phyloP scores from a whole-genome alignment of 2,329 filamentous ascomycete genomes.

The Monosporascus sp. region DNA sequence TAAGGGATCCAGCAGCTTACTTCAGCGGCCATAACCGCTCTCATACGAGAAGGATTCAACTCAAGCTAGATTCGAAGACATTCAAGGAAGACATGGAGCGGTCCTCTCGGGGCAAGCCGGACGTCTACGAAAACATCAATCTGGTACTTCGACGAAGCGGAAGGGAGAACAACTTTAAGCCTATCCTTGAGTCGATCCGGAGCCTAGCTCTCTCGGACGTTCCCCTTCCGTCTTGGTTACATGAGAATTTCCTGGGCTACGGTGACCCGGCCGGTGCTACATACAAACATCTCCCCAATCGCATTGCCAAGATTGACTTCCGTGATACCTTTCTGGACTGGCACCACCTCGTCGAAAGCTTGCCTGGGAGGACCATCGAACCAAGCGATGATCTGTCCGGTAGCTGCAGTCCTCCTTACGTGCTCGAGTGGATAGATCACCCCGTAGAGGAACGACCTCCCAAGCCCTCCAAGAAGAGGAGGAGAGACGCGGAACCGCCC shows the following conservation, averaged over 20 bases:
- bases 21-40: constrained; percentile 59
- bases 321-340: constrained; percentile 93
- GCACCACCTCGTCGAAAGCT: constrained; percentile 85
- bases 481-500: constrained; percentile 68
- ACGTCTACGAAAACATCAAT: constrained; percentile 82
- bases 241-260: constrained; percentile 96
- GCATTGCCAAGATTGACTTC: constrained; percentile 76
- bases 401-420: constrained; percentile 82
- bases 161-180: constrained; percentile 95
- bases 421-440: constrained; percentile 64
- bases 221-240: constrained; percentile 83
- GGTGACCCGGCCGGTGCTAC: constrained; percentile 85
- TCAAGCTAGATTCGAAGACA: constrained; percentile 73
- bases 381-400: constrained; percentile 64
- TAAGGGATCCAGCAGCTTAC: constrained; percentile 59
- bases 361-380: constrained; percentile 83
- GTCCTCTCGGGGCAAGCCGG: constrained; percentile 59
- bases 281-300: constrained; percentile 76
- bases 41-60: constrained; percentile 63
- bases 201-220: constrained; percentile 80
- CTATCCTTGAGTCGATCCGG: constrained; percentile 86
- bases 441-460: constrained; percentile 42
- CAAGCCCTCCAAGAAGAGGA: constrained; percentile 78
- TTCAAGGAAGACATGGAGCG: constrained; percentile 73
- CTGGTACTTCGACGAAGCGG: constrained; percentile 76